Percentiles rank a stretch among this genome's conserved stretches.
phyloP scores from a whole-genome alignment of 345 rosid genomes.

The Murraya koenigii region DNA sequence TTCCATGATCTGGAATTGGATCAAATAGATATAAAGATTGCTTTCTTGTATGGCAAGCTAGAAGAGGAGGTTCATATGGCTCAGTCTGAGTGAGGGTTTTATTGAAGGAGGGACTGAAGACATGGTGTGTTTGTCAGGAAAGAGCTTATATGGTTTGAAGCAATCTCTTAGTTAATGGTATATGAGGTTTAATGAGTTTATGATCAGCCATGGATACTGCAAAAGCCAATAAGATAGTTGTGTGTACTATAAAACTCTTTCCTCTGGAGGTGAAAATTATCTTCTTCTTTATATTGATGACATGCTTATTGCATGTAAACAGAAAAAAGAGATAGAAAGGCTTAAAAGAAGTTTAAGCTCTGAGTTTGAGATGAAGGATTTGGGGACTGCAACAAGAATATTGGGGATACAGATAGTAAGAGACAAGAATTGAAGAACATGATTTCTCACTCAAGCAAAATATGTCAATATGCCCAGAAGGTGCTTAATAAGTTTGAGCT shows the following conservation, averaged over 20 bases:
- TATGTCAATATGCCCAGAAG: neutral
- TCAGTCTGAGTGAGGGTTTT: too few relatives aligned
- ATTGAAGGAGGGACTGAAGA: neutral
- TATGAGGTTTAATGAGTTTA: too few relatives aligned
- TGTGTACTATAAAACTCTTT: neutral
- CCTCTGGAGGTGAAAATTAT: too few relatives aligned
- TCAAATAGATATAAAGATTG: too few relatives aligned
- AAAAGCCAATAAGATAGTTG: neutral
- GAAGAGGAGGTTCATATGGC: too few relatives aligned
- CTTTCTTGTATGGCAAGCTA: too few relatives aligned
- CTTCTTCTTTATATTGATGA: too few relatives aligned
- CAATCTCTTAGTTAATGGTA: neutral
- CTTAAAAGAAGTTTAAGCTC: too few relatives aligned
- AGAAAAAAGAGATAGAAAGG: too few relatives aligned
- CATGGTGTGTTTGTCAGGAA: neutral
- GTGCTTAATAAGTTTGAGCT: neutral
- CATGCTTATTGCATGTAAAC: too few relatives aligned
- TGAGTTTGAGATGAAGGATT: too few relatives aligned
- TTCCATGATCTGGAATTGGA: too few relatives aligned
- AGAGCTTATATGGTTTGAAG: neutral
- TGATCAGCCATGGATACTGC: neutral
- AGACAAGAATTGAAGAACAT: neutral
- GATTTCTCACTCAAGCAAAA: neutral
- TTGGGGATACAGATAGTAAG: neutral
- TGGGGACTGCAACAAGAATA: neutral